Percentiles rank a stretch among this genome's conserved stretches.
These are phyloP conservation scores for Ceratonia siliqua DNA, from an alignment of 306 rosid genomes.

Conservation along the genomic window DNA sequence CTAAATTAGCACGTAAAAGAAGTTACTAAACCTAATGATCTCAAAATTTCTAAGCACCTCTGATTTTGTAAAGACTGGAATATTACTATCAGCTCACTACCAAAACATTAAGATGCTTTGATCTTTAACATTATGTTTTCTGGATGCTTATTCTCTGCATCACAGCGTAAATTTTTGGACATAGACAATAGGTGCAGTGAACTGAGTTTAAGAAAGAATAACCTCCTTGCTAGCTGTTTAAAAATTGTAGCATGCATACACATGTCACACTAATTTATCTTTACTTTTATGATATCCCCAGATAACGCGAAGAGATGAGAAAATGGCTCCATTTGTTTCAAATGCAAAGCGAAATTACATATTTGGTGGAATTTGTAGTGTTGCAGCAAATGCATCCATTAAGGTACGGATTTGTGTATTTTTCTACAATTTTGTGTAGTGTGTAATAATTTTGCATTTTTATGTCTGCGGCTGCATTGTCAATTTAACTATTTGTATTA, in stretches of 20 bases:
- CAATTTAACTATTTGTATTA: slow-evolving; percentile 6
- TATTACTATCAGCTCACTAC: slow-evolving; percentile 7
- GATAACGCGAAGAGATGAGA: slow-evolving; percentile 98
- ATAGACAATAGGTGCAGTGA: background rate
- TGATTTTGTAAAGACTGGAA: background rate
- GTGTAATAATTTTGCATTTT: background rate
- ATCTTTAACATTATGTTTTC: background rate
- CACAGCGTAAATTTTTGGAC: background rate
- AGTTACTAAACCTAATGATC: slow-evolving; percentile 7
- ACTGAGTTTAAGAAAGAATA: slow-evolving; percentile 20
- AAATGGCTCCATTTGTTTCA: slow-evolving; percentile 91
- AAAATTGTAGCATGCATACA: slow-evolving; percentile 31
- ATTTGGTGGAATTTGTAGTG: slow-evolving; percentile 93
- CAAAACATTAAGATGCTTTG: background rate
- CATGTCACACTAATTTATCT: slow-evolving; percentile 26
- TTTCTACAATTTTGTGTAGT: slow-evolving; percentile 1
- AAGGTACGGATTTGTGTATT: slow-evolving; percentile 53
- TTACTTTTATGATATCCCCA: slow-evolving; percentile 44
- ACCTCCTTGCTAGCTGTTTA: slow-evolving; percentile 17
- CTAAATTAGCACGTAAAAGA: slow-evolving; percentile 7
- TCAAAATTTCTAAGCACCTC: background rate
- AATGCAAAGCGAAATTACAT: slow-evolving; percentile 79
- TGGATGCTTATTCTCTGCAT: background rate
- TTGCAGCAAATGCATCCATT: slow-evolving; percentile 77
- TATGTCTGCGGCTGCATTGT: slow-evolving; percentile 21